A percentile compares a stretch with the other conserved stretches of the same genome.
Evolutionary conservation across 2,329 filamentous ascomycete species (phyloP).

Genomic region (Paraphoma chrysanthemicola): DNA sequence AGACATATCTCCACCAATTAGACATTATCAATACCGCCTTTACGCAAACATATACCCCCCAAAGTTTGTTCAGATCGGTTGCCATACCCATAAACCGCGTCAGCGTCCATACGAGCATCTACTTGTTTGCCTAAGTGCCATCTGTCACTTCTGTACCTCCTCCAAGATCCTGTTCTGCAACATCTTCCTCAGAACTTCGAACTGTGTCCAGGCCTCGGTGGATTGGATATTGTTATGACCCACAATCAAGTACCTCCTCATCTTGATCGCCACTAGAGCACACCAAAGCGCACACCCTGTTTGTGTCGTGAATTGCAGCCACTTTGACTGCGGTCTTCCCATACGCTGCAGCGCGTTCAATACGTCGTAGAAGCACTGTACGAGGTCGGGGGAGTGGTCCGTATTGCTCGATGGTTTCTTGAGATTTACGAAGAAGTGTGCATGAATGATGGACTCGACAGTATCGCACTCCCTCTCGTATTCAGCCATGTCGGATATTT

Average conservation of each 20-base stretch:
- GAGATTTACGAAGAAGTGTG: constrained; percentile 8
- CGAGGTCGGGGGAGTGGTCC: constrained; percentile 19
- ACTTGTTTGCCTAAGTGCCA: not conserved
- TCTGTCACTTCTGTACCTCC: constrained; percentile 8
- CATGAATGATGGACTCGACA: constrained; percentile 12
- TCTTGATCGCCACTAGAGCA: constrained; percentile 28
- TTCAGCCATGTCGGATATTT: constrained; percentile 1
- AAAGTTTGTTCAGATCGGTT: too few relatives aligned
- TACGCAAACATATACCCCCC: too few relatives aligned
- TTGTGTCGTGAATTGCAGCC: constrained; percentile 19
- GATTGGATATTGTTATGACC: constrained; percentile 8
- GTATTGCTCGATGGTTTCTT: not conserved
- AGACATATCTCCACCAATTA: too few relatives aligned
- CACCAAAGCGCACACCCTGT: constrained; percentile 19
- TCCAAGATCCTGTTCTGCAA: constrained; percentile 16
- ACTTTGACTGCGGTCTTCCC: constrained; percentile 11
- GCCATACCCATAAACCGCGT: too few relatives aligned
- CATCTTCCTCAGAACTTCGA: constrained; percentile 14
- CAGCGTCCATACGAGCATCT: too few relatives aligned
- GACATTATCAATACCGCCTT: too few relatives aligned
- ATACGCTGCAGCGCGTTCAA: constrained; percentile 12
- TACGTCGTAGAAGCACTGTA: constrained; percentile 14
- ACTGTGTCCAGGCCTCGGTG: constrained; percentile 22
- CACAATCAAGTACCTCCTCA: constrained; percentile 21
- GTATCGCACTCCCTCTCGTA: constrained; percentile 21